Base-by-base conservation (phyloP, 106 monocot genomes). In the Agapanthus africanus region DNA sequence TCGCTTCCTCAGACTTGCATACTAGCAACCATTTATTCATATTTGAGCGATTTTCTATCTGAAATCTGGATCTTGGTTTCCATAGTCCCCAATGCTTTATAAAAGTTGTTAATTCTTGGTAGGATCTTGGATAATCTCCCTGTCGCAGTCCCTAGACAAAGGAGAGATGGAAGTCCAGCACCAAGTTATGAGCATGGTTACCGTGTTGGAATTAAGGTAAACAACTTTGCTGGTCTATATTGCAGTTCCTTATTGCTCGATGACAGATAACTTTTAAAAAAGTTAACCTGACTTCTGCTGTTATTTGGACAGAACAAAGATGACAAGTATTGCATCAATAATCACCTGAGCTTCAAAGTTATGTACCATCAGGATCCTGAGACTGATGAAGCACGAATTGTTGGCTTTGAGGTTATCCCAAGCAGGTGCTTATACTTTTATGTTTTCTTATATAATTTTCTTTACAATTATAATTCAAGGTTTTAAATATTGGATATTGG, bases 111-210 rank as follows among this genome's bases (percentile, higher is more conserved):
- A 16, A 27, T 33, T 19, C 30, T 69, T 68, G 62, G 11, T 67
- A 83, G 87, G 83, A 87, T 87, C n/a, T 51, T 87, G 72, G 87
- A 87, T 69, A 87, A 87, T 69, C 87, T 87, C 63, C 87, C 87
- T 40, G 87, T 80, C 69, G 87, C 83, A 69, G 83, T 87, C 77
- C 71, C 57, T 68, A 83, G 77, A 59, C 77, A 71, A 77, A 71
- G 71, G 40, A 83, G 63, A 61, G 87, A 87, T 72, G 86, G 71
- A 57, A 77, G 70, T 54, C 83, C 70, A 63, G 38, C 61, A 21
- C 60, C 34, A 36, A 77, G 59, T 70, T 83, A 77, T 70, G 83
- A 87, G 39, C 87, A 78, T 77, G 87, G 87, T 49, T 87, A 66
- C 40, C 78, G 78, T 72, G 66, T 78, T 60, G 75, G 75, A 60